Evolutionary conservation across 768 basidiomycete species (phyloP).

Genomic region (Kwoniella europaea): DNA sequence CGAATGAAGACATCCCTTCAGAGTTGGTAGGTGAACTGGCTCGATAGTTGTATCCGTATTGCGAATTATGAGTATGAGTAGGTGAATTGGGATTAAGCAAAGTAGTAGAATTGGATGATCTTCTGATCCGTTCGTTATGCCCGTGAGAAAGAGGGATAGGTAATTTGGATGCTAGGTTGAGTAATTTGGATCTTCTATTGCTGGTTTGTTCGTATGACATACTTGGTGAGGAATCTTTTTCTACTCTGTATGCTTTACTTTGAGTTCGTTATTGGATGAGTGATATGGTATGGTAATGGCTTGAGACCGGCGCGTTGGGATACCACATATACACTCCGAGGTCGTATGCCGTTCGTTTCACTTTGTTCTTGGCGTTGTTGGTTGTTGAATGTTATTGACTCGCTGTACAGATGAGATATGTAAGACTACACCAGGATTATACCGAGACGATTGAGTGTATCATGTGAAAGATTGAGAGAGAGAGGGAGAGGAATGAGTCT

Average conservation of each 20-base stretch:
- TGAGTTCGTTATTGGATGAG: background rate
- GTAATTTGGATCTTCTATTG: conserved; percentile 8
- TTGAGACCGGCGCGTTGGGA: background rate
- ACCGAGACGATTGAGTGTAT: background rate
- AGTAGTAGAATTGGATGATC: conserved; percentile 1
- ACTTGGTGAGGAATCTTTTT: too few species aligned
- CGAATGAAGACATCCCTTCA: conserved; percentile 18
- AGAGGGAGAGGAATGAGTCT: too few species aligned
- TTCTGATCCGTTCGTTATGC: conserved; percentile 2
- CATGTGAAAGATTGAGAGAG: too few species aligned
- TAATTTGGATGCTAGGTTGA: conserved; percentile 16
- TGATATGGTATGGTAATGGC: too few species aligned
- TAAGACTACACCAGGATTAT: background rate
- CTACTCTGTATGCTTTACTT: too few species aligned
- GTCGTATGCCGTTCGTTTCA: background rate
- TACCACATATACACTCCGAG: background rate
- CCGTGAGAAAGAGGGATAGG: conserved; percentile 7
- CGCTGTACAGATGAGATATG: background rate
- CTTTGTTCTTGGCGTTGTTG: background rate
- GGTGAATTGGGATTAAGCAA: conserved; percentile 9
- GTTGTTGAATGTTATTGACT: background rate
- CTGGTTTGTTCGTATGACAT: conserved; percentile 8
- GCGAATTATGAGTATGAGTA: background rate
- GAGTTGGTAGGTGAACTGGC: conserved; percentile 10
- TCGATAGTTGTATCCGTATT: background rate